phyloP scores from a whole-genome alignment of 1,284 basidiomycete species.

The Malassezia dermatis region DNA sequence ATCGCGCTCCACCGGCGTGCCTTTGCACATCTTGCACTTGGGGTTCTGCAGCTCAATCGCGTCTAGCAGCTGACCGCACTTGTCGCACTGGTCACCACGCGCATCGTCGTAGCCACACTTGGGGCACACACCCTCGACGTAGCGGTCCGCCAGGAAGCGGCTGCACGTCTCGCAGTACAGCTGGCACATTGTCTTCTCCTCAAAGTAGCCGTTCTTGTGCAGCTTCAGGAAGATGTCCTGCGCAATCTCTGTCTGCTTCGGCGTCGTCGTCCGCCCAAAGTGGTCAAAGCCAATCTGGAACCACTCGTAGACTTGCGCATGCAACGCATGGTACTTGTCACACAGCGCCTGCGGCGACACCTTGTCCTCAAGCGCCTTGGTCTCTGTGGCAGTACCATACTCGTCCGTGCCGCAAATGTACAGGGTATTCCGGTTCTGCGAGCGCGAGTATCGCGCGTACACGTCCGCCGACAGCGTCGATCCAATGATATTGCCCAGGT shows the following conservation, averaged over 20 bases:
- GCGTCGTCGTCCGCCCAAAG: constrained; percentile 89
- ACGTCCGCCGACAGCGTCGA: constrained; percentile 92
- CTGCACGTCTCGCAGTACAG: constrained; percentile 39
- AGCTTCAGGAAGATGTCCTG: constrained; percentile 47
- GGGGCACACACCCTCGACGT: constrained; percentile 46
- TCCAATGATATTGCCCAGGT: constrained; percentile 97
- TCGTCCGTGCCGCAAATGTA: constrained; percentile 98
- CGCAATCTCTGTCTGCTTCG: constrained; percentile 64
- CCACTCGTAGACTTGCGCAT: constrained; percentile 89
- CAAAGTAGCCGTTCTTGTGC: constrained; percentile 40
- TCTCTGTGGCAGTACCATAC: constrained; percentile 97
- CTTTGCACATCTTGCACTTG: constrained; percentile 77
- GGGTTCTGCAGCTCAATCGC: constrained; percentile 90
- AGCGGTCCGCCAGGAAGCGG: constrained; percentile 46
- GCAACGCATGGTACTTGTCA: constrained; percentile 83
- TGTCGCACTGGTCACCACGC: constrained; percentile 95
- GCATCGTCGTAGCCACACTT: constrained; percentile 57
- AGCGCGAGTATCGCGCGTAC: constrained; percentile 69
- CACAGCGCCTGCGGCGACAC: constrained; percentile 76
- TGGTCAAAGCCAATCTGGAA: constrained; percentile 86
- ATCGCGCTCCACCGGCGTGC: constrained; percentile 55
- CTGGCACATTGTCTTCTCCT: constrained; percentile 43
- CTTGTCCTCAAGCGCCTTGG: constrained; percentile 87
- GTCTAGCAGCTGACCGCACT: constrained; percentile 74
- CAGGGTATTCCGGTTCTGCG: constrained; percentile 51